Percentiles rank a stretch among this genome's conserved stretches.
Evolutionary conservation across 306 rosid genomes (phyloP).

Genomic region (Medicago ruthenica): DNA sequence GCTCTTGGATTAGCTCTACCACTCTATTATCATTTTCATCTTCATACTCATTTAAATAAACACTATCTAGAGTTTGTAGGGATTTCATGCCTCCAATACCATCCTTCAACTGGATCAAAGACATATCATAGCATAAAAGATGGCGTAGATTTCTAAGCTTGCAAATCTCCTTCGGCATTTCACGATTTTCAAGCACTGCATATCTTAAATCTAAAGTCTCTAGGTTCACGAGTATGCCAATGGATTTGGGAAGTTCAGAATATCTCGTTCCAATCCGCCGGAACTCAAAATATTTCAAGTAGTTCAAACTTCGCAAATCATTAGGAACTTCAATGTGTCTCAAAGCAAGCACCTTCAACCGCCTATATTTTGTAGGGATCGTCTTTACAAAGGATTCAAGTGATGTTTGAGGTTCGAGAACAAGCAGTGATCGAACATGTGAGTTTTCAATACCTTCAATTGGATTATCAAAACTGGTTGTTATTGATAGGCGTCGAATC

Average conservation of each 20-base stretch:
- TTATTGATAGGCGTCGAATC: not conserved
- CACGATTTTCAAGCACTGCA: no score
- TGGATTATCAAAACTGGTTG: not conserved
- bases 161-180: not conserved
- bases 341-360: not conserved
- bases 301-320: not conserved
- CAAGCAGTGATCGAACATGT: not conserved
- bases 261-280: not conserved
- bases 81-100: not conserved
- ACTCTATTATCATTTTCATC: not conserved
- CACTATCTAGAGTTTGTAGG: not conserved
- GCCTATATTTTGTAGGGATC: not conserved
- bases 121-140: not conserved
- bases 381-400: not conserved
- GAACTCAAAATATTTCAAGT: conserved; percentile 4
- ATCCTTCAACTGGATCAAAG: not conserved
- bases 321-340: not conserved
- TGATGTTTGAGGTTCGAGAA: not conserved
- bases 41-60: no score
- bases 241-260: not conserved
- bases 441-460: not conserved
- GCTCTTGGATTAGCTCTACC: not conserved
- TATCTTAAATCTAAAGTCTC: not conserved
- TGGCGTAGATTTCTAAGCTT: not conserved
- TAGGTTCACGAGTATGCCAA: not conserved